Evolutionary conservation across 2,329 filamentous ascomycete species (phyloP), one percentile per base, ranked within the genome.

Genomic region (Colletotrichum salicis): DNA sequence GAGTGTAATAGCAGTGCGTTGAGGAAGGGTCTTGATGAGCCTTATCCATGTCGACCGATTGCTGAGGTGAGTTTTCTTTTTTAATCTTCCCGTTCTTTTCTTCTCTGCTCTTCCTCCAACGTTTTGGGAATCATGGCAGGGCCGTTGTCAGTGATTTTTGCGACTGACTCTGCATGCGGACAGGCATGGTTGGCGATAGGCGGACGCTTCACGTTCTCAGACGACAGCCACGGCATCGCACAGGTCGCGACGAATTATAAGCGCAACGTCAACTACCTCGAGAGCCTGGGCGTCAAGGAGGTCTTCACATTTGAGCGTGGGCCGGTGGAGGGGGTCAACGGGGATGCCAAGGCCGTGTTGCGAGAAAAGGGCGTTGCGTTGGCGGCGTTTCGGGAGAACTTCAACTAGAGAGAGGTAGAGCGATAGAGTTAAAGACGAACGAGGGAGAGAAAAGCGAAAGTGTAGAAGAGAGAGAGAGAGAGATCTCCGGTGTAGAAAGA

Each of bases 1-100:
- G 96, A 99, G 87, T 88, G 97, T 78, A 99, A 99, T 81, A 95
- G 93, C 61, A 92, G 93, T 51, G 95, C 91, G 24, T 80, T 98
- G 82, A 88, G 96, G 74, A 99, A 99, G 85, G 96, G 96, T 5
- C 89, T 98, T 82, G 88, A 85, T 24, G 95, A 98, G 85, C 94
- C 96, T 57, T 99, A 99, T 85, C 96, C 96, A 0, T 91, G 91
- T 73, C 87, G 89, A 65, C 86, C 90, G 76, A 92, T 99, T 78
- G 94, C 94, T 76, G 87, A 94, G 87, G 92, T 93, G 76, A 80
- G 85, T 83, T 66, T 37, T 66, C 65, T 61, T 24, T 61, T 70
- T 37, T 52, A 62, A 61, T 45, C 19, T 33, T 67, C 41, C 66
- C 61, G 71, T 58, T 52, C 27, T 37, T 60, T 27, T 45, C 24